Evolutionary conservation across 2,329 filamentous ascomycete genomes (phyloP), one percentile per base, ranked within the genome.

Genomic region (Epichloe aotearoae): DNA sequence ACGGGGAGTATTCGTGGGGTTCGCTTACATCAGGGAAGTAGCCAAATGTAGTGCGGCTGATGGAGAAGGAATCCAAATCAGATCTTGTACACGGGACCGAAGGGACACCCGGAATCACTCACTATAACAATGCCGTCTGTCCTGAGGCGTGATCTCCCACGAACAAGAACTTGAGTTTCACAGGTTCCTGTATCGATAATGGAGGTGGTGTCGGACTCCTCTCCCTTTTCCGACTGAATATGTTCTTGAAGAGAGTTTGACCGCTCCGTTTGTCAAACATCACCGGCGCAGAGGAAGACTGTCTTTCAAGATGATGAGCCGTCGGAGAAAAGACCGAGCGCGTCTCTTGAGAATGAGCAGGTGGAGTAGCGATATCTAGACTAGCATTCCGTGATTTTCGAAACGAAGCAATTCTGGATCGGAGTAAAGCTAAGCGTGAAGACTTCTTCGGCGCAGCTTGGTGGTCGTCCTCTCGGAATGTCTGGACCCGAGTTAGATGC

Each of bases 111-210:
- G 43, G 15, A 38, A 8, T 30, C n/a, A 49, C 64, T 49, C 42
- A 69, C 67, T 67, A 69, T 17, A 69, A 56, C 50, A 69, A 55
- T 11, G 65, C 67, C 1, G 67, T 69, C 57, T 69, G 67, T 2
- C 67, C 67, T 2, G 59, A 57, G 0, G 46, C 50, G 2, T 56
- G 56, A 17, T 60, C 59, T 0, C 67, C 67, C 1, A 69, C 64
- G 52, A 68, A 69, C 51, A 69, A 52, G 50, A 68, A 67, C 39
- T 64, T 66, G 26, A 69, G 50, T 11, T 58, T 56, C 10, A 64
- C 47, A 4, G 47, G 44, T 33, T 26, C 33, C 12, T 15, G 36
- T 1, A 23, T 6, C 5, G 43, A 23, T 3, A n/a, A 23, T 19
- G 43, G 23, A 19, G 47, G 52, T 34, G 53, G 52, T 20, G 52